phyloP scores from a whole-genome alignment of 306 rosid genomes.

The Vigna mungo region DNA sequence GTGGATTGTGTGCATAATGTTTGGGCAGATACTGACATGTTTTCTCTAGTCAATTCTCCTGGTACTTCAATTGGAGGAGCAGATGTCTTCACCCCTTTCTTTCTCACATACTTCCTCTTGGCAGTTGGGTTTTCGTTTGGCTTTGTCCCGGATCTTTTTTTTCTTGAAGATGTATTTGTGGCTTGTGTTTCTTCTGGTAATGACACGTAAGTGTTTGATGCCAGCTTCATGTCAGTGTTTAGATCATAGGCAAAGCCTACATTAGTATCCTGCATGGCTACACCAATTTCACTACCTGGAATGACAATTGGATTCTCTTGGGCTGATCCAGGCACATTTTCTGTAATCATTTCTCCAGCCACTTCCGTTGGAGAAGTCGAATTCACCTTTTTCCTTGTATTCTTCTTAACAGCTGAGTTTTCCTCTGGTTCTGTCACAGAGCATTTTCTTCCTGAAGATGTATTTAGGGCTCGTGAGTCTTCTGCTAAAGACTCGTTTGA shows the following conservation, averaged over 20 bases:
- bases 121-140: conserved; percentile 20
- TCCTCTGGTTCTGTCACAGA: conserved; percentile 22
- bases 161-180: conserved; percentile 35
- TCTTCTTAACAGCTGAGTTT: conserved; percentile 39
- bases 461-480: conserved; percentile 38
- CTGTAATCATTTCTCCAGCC: conserved; percentile 34
- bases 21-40: conserved; percentile 42
- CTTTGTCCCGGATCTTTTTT: conserved; percentile 32
- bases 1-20: conserved; percentile 52
- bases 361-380: conserved; percentile 47
- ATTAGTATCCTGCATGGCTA: conserved; percentile 34
- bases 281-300: conserved; percentile 32
- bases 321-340: conserved; percentile 38
- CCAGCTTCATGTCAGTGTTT: conserved; percentile 35
- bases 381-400: conserved; percentile 3
- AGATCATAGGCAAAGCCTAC: conserved; percentile 39
- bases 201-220: conserved; percentile 41
- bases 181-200: conserved; percentile 39
- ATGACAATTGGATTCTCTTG: conserved; percentile 34
- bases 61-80: conserved; percentile 40
- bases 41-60: conserved; percentile 37
- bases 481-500: conserved; percentile 42
- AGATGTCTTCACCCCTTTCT: conserved; percentile 32
- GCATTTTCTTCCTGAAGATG: conserved; percentile 31
- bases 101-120: conserved; percentile 37